These are phyloP conservation scores for Pythium pyrilobum DNA, from an alignment of 352 stramenopile genomes.

Conservation along the genomic window DNA sequence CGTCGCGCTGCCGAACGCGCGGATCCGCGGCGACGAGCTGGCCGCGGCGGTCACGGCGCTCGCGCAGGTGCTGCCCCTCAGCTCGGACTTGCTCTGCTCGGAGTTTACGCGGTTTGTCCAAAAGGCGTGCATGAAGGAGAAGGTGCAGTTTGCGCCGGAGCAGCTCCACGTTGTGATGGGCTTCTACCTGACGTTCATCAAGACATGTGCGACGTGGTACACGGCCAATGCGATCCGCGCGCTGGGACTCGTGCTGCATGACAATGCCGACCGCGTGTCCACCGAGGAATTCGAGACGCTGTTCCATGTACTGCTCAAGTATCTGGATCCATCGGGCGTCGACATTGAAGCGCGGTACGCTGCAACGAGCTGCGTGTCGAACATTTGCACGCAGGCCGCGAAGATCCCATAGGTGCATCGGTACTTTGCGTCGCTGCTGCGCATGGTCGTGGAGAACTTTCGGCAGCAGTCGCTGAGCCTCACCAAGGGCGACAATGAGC, in stretches of 20 bases:
- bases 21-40: slow-evolving; percentile 53
- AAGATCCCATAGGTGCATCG: slow-evolving; percentile 66
- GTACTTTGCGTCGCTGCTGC: slow-evolving; percentile 68
- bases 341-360: slow-evolving; percentile 84
- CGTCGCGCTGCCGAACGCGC: slow-evolving; percentile 53
- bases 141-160: slow-evolving; percentile 49
- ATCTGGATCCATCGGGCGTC: slow-evolving; percentile 70
- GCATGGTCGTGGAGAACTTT: slow-evolving; percentile 85
- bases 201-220: slow-evolving; percentile 70
- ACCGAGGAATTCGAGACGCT: slow-evolving; percentile 52
- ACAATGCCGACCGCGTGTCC: slow-evolving; percentile 69
- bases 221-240: slow-evolving; percentile 61
- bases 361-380: slow-evolving; percentile 79
- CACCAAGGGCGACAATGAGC: slow-evolving; percentile 56
- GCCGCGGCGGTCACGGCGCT: slow-evolving; percentile 55
- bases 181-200: slow-evolving; percentile 77
- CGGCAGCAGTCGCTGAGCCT: slow-evolving; percentile 68
- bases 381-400: slow-evolving; percentile 63
- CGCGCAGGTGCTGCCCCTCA: slow-evolving; percentile 54
- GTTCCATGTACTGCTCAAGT: slow-evolving; percentile 61
- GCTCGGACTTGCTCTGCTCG: slow-evolving; percentile 66
- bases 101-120: slow-evolving; percentile 77
- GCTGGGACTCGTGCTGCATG: slow-evolving; percentile 67
- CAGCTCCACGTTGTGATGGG: slow-evolving; percentile 57
- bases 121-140: slow-evolving; percentile 72